Conservation (phyloP, 2,329 filamentous ascomycete species). For the Fusarium sp. region DNA sequence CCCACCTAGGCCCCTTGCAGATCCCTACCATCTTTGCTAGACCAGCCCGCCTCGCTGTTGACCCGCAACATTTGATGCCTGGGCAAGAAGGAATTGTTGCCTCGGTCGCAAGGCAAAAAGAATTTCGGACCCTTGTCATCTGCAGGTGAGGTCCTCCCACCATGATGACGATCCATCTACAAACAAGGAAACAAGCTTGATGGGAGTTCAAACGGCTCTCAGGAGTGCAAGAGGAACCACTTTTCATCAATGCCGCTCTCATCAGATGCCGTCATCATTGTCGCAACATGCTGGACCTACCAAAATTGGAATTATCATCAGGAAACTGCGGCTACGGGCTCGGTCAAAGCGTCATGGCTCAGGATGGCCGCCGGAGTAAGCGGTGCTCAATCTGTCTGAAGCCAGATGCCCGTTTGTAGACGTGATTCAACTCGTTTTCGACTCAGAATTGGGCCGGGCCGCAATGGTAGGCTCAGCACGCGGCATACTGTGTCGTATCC, state of each 20-base stretch:
- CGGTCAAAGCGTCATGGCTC: slow-evolving; percentile 4
- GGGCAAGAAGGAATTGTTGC: slow-evolving; percentile 14
- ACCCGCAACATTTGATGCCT: slow-evolving; percentile 21
- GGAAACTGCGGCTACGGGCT: not conserved
- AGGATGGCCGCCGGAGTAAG: not conserved
- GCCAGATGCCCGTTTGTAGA: not conserved
- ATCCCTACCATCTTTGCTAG: slow-evolving; percentile 17
- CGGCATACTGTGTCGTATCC: not conserved
- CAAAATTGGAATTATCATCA: not conserved
- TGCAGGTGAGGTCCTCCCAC: slow-evolving; percentile 20
- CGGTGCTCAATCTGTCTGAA: not conserved
- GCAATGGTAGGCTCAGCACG: not conserved
- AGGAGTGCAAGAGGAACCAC: slow-evolving; percentile 13
- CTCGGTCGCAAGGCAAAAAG: slow-evolving; percentile 36
- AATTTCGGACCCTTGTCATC: slow-evolving; percentile 8
- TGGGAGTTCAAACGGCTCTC: slow-evolving; percentile 7
- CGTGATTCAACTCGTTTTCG: slow-evolving; percentile 4
- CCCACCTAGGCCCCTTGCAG: slow-evolving; percentile 26
- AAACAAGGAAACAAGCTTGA: slow-evolving; percentile 35
- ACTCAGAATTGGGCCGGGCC: slow-evolving; percentile 3
- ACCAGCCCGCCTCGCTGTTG: slow-evolving; percentile 15
- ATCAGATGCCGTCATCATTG: slow-evolving; percentile 31
- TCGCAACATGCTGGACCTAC: slow-evolving; percentile 7
- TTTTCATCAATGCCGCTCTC: slow-evolving; percentile 21
- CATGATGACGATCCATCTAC: slow-evolving; percentile 24